Evolutionary conservation across 306 rosid species (phyloP), one percentile per base, ranked within the genome.

Genomic region (Styphnolobium japonicum): DNA sequence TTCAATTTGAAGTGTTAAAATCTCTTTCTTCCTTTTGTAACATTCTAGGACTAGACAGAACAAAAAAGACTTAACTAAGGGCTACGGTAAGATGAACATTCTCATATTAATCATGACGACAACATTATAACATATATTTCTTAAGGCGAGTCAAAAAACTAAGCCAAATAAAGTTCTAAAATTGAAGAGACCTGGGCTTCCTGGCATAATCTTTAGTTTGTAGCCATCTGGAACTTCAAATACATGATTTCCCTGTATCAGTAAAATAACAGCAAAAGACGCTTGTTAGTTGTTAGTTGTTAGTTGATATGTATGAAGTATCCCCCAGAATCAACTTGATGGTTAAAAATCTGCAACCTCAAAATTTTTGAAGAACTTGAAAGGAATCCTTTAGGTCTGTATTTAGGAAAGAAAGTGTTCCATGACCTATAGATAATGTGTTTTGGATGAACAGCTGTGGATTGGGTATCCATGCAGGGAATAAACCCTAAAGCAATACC

Each of bases 201-300:
- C 95, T 45, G 90, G 81, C 33, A 73, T 67, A 69, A 94, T 82
- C 92, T 88, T 89, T 81, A 92, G 15, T 84, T 78, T 91, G 88
- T 86, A 81, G 79, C 98, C 94, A 87, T 91, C 87, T 55, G 98
- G 98, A 88, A 94, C 96, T 86, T 94, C 94, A 80, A 86, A 92
- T 55, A 80, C 86, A 75, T 87, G 98, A 86, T 89, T 85, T 81
- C 98, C 98, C 98, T 93, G 91, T 72, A 84, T 27, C 65, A 74
- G 56, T 68, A 48, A 8, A 67, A 71, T 39, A 82, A 69, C 71
- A 85, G 39, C 71, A 71, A 71, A 80, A 72, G 29, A 40, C 39
- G 67, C 16, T 39, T 76, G 68, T 71, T 45, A 80, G 63, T 69
- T 76, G 68, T 71, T 45, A 80, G 63, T 69, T 39, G 56, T 53